Evolutionary conservation across 495 filamentous ascomycete genomes (phyloP).

Genomic region (Cercophora sp.): DNA sequence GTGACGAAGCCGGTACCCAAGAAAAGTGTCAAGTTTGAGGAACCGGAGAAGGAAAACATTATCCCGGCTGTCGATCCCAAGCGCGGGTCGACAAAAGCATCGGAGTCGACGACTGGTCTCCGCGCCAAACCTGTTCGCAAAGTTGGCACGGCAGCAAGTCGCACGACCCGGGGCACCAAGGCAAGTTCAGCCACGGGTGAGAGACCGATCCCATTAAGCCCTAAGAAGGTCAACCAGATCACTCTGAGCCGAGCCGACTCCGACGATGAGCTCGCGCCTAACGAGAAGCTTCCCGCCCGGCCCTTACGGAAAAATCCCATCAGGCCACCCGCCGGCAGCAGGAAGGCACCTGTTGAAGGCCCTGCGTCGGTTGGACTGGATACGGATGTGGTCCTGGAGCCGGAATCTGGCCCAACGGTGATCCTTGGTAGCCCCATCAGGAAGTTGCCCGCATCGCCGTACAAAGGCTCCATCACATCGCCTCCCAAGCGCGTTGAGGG

Average conservation of each 20-base stretch:
- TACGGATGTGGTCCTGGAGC: conserved; percentile 13
- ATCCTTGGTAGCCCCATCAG: conserved; percentile 46
- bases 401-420: conserved; percentile 17
- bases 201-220: conserved; percentile 42
- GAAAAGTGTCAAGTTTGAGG: conserved; percentile 55
- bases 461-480: conserved; percentile 45
- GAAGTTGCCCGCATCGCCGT: conserved; percentile 42
- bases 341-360: conserved; percentile 13
- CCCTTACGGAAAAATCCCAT: conserved; percentile 47
- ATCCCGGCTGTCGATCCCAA: conserved; percentile 23
- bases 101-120: conserved; percentile 20
- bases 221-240: conserved; percentile 55
- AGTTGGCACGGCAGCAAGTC: conserved; percentile 12
- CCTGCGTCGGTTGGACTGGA: too few species aligned
- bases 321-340: conserved; percentile 22
- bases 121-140: conserved; percentile 26
- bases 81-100: conserved; percentile 25
- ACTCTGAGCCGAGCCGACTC: conserved; percentile 37
- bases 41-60: conserved; percentile 55
- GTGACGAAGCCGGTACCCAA: conserved; percentile 38
- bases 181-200: conserved; percentile 6
- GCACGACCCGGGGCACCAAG: conserved; percentile 17
- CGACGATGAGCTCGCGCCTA: conserved; percentile 52
- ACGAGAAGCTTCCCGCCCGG: conserved; percentile 46
- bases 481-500: conserved; percentile 42